These are phyloP conservation scores for Oryza meridionalis DNA, from an alignment of 176 grass and related monocot genomes.

Conservation along the genomic window DNA sequence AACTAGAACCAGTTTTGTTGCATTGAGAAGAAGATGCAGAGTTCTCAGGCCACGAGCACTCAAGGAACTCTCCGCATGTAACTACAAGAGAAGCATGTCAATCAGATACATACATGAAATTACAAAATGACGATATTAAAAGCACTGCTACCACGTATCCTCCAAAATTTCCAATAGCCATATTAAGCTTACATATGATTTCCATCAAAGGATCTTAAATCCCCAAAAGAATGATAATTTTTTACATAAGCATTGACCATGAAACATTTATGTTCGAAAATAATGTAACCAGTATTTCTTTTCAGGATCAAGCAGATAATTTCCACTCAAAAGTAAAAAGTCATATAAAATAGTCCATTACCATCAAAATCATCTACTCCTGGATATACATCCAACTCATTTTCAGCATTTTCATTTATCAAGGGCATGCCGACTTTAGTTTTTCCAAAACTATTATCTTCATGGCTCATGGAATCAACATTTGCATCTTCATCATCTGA, in stretches of 20 bases:
- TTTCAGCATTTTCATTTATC: conserved; percentile 58
- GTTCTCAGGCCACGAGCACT: conserved; percentile 40
- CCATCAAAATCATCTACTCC: conserved; percentile 91
- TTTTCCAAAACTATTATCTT: conserved; percentile 33
- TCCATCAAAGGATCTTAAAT: conserved; percentile 24
- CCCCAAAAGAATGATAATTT: conserved; percentile 11
- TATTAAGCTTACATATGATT: not conserved
- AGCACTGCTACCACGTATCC: not conserved
- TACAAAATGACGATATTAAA: conserved; percentile 22
- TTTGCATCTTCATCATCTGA: conserved; percentile 50
- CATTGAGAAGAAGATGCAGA: conserved; percentile 33
- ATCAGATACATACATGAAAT: conserved; percentile 20
- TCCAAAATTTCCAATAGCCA: not conserved
- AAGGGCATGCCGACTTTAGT: conserved; percentile 23
- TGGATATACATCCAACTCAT: conserved; percentile 65
- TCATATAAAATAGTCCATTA: conserved; percentile 50
- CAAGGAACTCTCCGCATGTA: conserved; percentile 85
- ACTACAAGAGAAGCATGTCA: conserved; percentile 57
- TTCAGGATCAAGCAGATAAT: not conserved
- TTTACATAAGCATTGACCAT: not conserved
- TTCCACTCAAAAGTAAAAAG: conserved; percentile 25
- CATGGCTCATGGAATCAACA: conserved; percentile 20
- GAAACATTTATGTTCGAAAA: conserved; percentile 7
- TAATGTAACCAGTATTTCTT: not conserved
- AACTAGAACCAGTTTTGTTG: conserved; percentile 39